These are phyloP conservation scores for Teunomyces kruisii DNA, from an alignment of 805 yeast species.

Conservation along the genomic window DNA sequence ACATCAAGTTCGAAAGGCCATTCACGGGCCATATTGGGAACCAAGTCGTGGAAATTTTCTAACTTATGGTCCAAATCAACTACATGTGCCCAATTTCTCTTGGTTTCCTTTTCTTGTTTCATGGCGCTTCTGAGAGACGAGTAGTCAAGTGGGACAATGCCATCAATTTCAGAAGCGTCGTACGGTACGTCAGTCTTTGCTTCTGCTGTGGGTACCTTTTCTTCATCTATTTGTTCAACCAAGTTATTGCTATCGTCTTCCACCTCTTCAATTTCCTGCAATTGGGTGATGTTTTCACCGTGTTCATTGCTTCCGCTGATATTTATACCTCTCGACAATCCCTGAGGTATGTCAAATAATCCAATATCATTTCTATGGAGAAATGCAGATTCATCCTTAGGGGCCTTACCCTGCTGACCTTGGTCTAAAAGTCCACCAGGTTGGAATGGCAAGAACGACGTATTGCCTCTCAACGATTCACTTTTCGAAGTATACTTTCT, in stretches of 20 bases:
- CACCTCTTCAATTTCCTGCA: constrained; percentile 12
- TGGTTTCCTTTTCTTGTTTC: constrained; percentile 27
- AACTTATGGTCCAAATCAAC: constrained; percentile 84
- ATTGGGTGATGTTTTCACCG: constrained; percentile 8
- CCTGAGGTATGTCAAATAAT: constrained; percentile 79
- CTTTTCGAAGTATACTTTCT: constrained; percentile 63
- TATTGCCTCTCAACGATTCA: constrained; percentile 66
- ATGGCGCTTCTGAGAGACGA: constrained; percentile 20
- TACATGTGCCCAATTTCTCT: constrained; percentile 89
- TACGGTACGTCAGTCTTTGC: constrained; percentile 16
- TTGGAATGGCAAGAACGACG: constrained; percentile 80
- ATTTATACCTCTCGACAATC: constrained; percentile 69
- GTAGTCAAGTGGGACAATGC: constrained; percentile 38
- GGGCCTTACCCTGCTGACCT: constrained; percentile 12
- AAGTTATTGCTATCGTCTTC: constrained; percentile 11
- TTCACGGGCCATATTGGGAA: constrained; percentile 88
- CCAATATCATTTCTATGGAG: constrained; percentile 73
- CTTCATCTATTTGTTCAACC: constrained; percentile 2
- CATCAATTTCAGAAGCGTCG: constrained; percentile 49
- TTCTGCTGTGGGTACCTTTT: neutral
- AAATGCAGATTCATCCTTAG: constrained; percentile 33
- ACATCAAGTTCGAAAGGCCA: constrained; percentile 96
- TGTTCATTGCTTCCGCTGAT: constrained; percentile 14
- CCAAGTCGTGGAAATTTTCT: constrained; percentile 80
- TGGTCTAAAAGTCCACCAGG: constrained; percentile 72